Percentiles rank a stretch among this genome's conserved stretches.
Evolutionary conservation across 768 basidiomycete species (phyloP).

Genomic region (Termitomyces sp.): DNA sequence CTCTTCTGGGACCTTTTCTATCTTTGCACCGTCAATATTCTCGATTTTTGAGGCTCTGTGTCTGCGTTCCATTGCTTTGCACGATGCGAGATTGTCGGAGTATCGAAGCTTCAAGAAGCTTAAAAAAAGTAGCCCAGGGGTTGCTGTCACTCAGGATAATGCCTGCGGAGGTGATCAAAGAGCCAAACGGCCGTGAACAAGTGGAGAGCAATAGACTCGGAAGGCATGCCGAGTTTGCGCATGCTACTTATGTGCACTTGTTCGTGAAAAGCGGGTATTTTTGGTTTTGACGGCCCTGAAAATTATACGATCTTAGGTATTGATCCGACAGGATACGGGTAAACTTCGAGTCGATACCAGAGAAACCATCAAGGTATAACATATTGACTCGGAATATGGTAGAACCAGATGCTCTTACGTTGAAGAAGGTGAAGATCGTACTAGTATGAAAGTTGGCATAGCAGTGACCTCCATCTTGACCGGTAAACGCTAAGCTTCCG

Average conservation of each 20-base stretch:
- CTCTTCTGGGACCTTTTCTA: background rate
- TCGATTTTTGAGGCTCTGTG: constrained; percentile 1
- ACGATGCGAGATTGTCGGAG: background rate
- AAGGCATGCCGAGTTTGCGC: background rate
- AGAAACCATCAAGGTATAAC: too few species aligned
- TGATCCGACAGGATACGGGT: background rate
- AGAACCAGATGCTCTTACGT: background rate
- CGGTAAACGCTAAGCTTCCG: background rate
- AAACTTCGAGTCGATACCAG: background rate
- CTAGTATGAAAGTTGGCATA: background rate
- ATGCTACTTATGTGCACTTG: background rate
- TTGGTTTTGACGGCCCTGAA: background rate
- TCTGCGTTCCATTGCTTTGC: constrained; percentile 7
- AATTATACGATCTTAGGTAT: background rate
- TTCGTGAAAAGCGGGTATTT: too few species aligned
- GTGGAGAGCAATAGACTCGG: background rate
- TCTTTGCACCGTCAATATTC: background rate
- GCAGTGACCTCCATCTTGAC: background rate
- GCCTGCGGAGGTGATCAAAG: background rate
- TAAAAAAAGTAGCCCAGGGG: too few species aligned
- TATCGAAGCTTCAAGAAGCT: background rate
- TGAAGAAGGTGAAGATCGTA: background rate
- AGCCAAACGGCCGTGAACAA: background rate
- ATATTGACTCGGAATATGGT: background rate
- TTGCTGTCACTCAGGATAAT: background rate